Conservation (phyloP, 768 basidiomycete species). For the Coprinopsis sp. region DNA sequence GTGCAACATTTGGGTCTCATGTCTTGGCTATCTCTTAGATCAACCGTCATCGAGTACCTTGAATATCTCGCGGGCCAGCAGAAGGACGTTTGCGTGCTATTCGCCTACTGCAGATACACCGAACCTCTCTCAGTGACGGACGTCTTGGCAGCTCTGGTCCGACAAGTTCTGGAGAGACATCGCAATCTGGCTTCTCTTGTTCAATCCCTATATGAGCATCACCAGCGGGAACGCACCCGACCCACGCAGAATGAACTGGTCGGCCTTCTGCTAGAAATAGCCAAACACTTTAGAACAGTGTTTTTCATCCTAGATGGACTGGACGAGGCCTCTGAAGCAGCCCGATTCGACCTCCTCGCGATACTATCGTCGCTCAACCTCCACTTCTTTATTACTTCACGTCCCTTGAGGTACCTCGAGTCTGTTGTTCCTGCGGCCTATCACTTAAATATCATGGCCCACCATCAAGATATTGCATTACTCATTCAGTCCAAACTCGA, state of each 20-base stretch:
- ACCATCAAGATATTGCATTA: not conserved
- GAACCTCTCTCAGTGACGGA: not conserved
- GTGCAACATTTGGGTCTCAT: too few relatives aligned
- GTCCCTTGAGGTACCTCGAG: not conserved
- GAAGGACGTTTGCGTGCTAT: too few relatives aligned
- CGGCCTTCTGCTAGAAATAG: not conserved
- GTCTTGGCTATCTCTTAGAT: not conserved
- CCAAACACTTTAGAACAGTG: not conserved
- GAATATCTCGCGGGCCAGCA: too few relatives aligned
- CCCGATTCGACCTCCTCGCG: not conserved
- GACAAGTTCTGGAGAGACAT: not conserved
- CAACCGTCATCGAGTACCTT: not conserved
- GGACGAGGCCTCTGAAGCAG: not conserved
- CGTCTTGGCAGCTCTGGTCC: not conserved
- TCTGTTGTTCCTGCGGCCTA: not conserved
- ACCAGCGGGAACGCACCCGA: not conserved
- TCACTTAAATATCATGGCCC: not conserved
- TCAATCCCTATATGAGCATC: not conserved
- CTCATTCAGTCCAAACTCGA: too few relatives aligned
- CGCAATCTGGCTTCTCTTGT: not conserved
- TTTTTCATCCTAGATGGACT: not conserved
- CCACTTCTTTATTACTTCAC: not conserved
- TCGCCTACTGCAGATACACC: not conserved
- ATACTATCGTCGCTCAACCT: not conserved
- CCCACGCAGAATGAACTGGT: not conserved